These are phyloP conservation scores for Vachellia collinsii DNA, from an alignment of 306 rosid genomes.

Conservation along the genomic window DNA sequence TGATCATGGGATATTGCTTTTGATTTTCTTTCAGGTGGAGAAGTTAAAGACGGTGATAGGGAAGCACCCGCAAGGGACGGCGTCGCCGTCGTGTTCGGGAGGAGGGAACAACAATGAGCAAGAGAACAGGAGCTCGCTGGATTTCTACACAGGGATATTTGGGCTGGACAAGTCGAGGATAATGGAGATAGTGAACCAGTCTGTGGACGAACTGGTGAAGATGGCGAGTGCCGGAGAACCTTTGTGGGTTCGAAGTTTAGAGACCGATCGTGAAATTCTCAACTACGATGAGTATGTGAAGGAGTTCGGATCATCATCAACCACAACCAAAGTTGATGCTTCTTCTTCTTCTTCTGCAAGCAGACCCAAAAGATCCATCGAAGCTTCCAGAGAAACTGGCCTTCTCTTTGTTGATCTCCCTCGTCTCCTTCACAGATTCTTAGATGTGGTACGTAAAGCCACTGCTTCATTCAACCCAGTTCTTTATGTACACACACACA, in stretches of 20 bases:
- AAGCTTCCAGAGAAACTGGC: slow-evolving; percentile 85
- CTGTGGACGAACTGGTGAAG: slow-evolving; percentile 75
- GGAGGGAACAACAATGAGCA: slow-evolving; percentile 57
- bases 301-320: slow-evolving; percentile 42
- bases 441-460: slow-evolving; percentile 71
- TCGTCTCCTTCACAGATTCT: slow-evolving; percentile 69
- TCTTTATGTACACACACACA: not conserved
- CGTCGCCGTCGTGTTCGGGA: slow-evolving; percentile 71
- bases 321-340: not conserved
- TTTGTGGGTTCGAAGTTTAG: slow-evolving; percentile 86
- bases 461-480: not conserved
- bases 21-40: slow-evolving; percentile 57
- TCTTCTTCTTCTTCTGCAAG: not conserved
- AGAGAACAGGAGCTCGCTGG: slow-evolving; percentile 79
- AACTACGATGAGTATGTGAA: slow-evolving; percentile 87
- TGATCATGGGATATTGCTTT: not conserved
- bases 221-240: slow-evolving; percentile 85
- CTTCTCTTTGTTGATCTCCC: slow-evolving; percentile 82
- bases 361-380: slow-evolving; percentile 70
- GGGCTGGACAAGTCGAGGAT: slow-evolving; percentile 85
- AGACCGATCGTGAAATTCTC: slow-evolving; percentile 85
- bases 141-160: slow-evolving; percentile 84
- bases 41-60: slow-evolving; percentile 66
- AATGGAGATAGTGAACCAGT: slow-evolving; percentile 73
- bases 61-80: slow-evolving; percentile 52